These are phyloP conservation scores for Trichophyton equinum DNA, from an alignment of 2,329 filamentous ascomycete species.

Conservation along the genomic window DNA sequence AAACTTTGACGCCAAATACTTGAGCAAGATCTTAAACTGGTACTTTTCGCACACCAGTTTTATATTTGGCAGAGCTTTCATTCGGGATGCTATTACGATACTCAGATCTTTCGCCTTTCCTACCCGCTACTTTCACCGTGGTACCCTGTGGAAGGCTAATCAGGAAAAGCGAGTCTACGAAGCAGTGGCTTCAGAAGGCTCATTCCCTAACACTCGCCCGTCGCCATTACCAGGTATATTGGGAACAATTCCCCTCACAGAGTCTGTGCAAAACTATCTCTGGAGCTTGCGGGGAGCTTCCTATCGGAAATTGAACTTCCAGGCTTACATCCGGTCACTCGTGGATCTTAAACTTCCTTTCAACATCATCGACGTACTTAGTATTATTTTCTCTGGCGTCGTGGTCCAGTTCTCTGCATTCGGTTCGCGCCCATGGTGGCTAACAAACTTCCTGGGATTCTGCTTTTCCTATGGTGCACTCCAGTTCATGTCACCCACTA, in stretches of 20 bases:
- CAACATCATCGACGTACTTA: constrained; percentile 39
- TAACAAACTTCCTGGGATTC: constrained; percentile 79
- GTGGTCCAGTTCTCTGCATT: constrained; percentile 54
- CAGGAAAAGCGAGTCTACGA: constrained; percentile 23
- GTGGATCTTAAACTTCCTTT: constrained; percentile 30
- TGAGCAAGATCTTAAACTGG: constrained; percentile 70
- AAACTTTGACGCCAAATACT: constrained; percentile 66
- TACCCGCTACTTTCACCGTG: constrained; percentile 46
- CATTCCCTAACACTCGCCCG: constrained; percentile 15
- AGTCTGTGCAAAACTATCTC: constrained; percentile 23
- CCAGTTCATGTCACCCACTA: constrained; percentile 76
- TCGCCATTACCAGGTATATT: constrained; percentile 44
- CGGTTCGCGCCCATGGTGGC: constrained; percentile 49
- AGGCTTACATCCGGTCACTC: constrained; percentile 43
- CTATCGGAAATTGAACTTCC: constrained; percentile 40
- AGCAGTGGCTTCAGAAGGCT: constrained; percentile 10
- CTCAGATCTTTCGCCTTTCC: constrained; percentile 60
- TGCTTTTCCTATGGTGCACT: constrained; percentile 75
- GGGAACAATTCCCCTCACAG: constrained; percentile 36
- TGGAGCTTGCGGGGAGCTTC: constrained; percentile 40
- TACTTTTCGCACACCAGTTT: constrained; percentile 75
- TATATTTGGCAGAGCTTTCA: constrained; percentile 60
- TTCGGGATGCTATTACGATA: constrained; percentile 59
- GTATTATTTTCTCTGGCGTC: constrained; percentile 43
- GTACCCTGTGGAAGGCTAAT: constrained; percentile 37